phyloP scores from a whole-genome alignment of 2,329 filamentous ascomycete genomes.

The Cadophora luteo-olivacea region DNA sequence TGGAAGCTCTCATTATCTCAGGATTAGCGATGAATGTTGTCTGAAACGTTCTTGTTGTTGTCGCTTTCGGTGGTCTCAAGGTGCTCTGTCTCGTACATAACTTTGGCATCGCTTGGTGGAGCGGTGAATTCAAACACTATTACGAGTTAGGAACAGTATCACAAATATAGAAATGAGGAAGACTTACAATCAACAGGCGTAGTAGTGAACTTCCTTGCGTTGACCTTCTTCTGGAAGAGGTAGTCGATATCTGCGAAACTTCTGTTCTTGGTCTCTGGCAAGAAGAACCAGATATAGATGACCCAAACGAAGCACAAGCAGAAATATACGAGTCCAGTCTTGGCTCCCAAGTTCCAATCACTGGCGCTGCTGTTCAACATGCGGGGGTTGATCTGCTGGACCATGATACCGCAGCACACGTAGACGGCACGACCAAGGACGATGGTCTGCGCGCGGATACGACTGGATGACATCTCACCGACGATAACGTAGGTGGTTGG shows the following conservation, averaged over 20 bases:
- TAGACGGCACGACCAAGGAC: conserved; percentile 19
- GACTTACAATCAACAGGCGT: conserved; percentile 19
- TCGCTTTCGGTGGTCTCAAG: background rate
- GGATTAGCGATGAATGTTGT: no score
- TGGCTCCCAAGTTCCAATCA: conserved; percentile 14
- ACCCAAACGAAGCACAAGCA: conserved; percentile 14
- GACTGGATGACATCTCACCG: conserved; percentile 15
- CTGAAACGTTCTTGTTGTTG: background rate
- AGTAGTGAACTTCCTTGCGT: conserved; percentile 5
- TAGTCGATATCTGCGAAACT: conserved; percentile 21
- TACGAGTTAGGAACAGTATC: background rate
- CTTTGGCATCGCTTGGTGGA: background rate
- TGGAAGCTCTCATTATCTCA: no score
- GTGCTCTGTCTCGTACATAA: background rate
- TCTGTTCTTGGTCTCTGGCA: conserved; percentile 16
- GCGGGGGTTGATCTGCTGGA: conserved; percentile 15
- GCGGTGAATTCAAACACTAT: conserved; percentile 14
- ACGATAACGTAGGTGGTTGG: conserved; percentile 19
- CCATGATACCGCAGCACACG: conserved; percentile 5
- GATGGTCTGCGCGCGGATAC: conserved; percentile 17
- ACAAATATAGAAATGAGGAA: background rate
- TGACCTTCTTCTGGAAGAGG: conserved; percentile 19
- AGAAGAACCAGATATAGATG: conserved; percentile 7
- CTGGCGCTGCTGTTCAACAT: conserved; percentile 2
- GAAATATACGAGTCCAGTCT: conserved; percentile 17